Evolutionary conservation across 1,284 basidiomycete species (phyloP), one percentile per base, ranked within the genome.

Genomic region (Leccinum insigne): DNA sequence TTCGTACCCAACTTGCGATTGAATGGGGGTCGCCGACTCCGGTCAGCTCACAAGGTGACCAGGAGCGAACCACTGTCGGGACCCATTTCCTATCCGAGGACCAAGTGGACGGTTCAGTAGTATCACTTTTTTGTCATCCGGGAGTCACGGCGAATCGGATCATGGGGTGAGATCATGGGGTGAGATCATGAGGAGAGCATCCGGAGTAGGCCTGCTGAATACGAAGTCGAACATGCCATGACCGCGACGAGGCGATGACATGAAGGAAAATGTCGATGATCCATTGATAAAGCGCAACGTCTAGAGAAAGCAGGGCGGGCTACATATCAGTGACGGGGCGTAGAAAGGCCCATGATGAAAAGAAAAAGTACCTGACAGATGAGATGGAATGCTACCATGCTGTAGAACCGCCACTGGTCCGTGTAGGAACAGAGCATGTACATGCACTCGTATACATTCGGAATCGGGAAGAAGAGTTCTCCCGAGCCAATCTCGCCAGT

Each of bases 1-100:
- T 63, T 66, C 44, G 56, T 74, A 3, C 65, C 57, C 9, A 68
- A 68, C 23, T 74, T 75, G 58, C 67, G 67, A n/a, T 69, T 68
- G 1, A 71, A 74, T 21, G 77, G 88, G 86, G 68, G 79, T 75
- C 23, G 83, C 83, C 57, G 70, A 75, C 70, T 32, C 85, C 85
- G 81, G 73, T 78, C 1, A 60, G 69, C 9, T 67, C 69, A 18
- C 73, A 78, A 64, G 70, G 69, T 1, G 73, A 75, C 40, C 40
- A 26, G 68, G 72, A 1, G 77, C 80, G 60, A 79, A 77, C 63
- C 18, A 52, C 49, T 21, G 11, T 21, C 49, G 11, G 44, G n/a
- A 47, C 44, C n/a, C 44, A 18, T 47, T 18, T 23, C 18, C 13
- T 4, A 21, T 63, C 62, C 38, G 62, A 63, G 38, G 13, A 42